Evolutionary conservation across 1,284 basidiomycete genomes (phyloP).

Genomic region (Cystobasidium sp.): DNA sequence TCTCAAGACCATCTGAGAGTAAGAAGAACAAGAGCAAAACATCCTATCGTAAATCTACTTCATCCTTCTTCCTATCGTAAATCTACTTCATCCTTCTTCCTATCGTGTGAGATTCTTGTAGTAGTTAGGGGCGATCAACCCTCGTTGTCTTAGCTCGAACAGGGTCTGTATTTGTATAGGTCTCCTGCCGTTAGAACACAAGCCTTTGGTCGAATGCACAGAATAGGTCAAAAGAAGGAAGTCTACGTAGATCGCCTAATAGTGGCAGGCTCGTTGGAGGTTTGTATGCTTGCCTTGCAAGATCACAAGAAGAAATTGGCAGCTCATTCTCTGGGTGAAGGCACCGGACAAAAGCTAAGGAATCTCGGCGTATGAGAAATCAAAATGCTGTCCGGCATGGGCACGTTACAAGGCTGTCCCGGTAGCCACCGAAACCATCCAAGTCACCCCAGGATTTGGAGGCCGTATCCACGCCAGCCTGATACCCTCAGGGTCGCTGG

Average conservation of each 20-base stretch:
- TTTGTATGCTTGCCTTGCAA: conserved; percentile 57
- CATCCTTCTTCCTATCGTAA: too few relatives aligned
- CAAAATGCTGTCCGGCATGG: conserved; percentile 29
- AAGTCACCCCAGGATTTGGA: neutral
- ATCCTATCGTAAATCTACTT: too few relatives aligned
- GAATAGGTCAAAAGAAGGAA: conserved; percentile 66
- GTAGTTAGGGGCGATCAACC: too few relatives aligned
- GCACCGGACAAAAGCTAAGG: conserved; percentile 44
- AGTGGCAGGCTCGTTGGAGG: conserved; percentile 57
- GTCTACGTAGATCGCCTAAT: conserved; percentile 47
- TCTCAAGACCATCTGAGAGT: too few relatives aligned
- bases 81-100: too few relatives aligned
- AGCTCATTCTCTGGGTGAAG: conserved; percentile 48
- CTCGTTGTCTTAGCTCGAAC: too few relatives aligned
- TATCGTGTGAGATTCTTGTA: too few relatives aligned
- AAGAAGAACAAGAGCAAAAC: too few relatives aligned
- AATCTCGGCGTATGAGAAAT: conserved; percentile 43
- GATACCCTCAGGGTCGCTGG: too few relatives aligned
- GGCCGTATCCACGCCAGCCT: neutral
- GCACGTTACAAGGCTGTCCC: neutral
- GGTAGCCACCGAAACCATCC: neutral
- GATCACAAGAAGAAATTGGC: conserved; percentile 48
- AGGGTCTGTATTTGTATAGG: conserved; percentile 55
- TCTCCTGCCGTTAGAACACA: conserved; percentile 70
- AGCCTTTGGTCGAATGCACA: conserved; percentile 68